Evolutionary conservation across 306 rosid genomes (phyloP), one percentile per base, ranked within the genome.

Genomic region (Pterocarpus macrocarpus): DNA sequence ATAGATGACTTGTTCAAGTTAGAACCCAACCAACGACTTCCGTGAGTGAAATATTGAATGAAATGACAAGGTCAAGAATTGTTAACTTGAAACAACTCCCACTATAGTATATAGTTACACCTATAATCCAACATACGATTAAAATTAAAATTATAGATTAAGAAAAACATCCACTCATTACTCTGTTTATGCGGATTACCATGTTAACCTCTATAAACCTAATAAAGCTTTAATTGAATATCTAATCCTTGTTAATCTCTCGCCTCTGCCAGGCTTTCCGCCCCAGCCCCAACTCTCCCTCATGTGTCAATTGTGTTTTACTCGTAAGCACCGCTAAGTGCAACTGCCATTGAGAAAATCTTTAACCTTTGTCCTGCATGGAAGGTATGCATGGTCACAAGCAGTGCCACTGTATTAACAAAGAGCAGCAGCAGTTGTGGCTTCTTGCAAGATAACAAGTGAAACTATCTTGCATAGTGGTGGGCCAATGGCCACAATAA

Each of bases 401-500:
- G 36, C 64, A 59, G 32, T 53, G 50, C 53, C 53, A 15, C 30
- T 44, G 32, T 4, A 65, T 65, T 16, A 69, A 50, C 41, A 47
- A 33, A 49, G 12, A 13, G 1, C 36, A 17, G 55, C 9, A 1
- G 17, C 41, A 4, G 38, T 17, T 41, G 8, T 4, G 66, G 13
- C 4, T 34, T 43, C 75, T 78, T 30, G 75, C 13, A 69, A 43
- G 9, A 79, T 35, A n/a, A 16, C 64, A 80, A 22, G 33, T 57
- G 73, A 22, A 36, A 78, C 47, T 34, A 44, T 45, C 74, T 70
- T 78, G 44, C 73, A 64, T 65, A 38, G 41, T 10, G 36, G 58
- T 56, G 7, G 50, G 47, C 28, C 47, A 0, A 43, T 43, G 41
- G 5, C 41, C 5, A 22, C 28, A 22, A 22, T 38, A 3, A 72